Percentiles rank a stretch among this genome's conserved stretches.
phyloP scores from a whole-genome alignment of 257 asterid genomes.

The Fraxinus quadrangulata region DNA sequence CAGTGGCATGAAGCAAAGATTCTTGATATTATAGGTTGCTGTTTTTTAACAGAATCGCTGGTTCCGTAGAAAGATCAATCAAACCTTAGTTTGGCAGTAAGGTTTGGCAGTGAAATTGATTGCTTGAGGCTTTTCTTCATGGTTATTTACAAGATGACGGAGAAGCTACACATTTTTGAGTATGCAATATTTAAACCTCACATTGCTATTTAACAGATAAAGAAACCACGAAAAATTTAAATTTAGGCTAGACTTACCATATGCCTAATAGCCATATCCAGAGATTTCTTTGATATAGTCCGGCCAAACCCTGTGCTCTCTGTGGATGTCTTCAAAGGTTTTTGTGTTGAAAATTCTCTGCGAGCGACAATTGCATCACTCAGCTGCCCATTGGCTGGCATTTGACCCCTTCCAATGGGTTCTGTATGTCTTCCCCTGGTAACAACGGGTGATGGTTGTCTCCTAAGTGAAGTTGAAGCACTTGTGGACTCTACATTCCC shows the following conservation, averaged over 20 bases:
- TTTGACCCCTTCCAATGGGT: conserved; percentile 64
- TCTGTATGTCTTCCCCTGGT: conserved; percentile 80
- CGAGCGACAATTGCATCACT: conserved; percentile 56
- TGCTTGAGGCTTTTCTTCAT: background rate
- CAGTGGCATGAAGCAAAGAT: background rate
- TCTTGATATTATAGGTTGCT: background rate
- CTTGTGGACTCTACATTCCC: conserved; percentile 57
- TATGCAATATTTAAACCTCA: conserved; percentile 1
- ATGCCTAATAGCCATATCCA: conserved; percentile 92
- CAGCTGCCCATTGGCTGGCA: conserved; percentile 53
- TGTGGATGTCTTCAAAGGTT: conserved; percentile 70
- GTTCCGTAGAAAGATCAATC: background rate
- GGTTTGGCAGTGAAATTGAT: background rate
- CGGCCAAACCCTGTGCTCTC: conserved; percentile 90
- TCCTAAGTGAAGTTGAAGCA: conserved; percentile 45
- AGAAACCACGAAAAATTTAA: conserved; percentile 10
- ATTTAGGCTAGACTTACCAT: conserved; percentile 56
- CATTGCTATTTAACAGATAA: background rate
- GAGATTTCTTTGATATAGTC: conserved; percentile 84
- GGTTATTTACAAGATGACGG: background rate
- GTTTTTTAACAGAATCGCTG: background rate
- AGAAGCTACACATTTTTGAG: background rate
- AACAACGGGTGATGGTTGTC: conserved; percentile 80
- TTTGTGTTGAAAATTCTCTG: conserved; percentile 64
- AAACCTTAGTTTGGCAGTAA: background rate